Percentiles rank a stretch among this genome's conserved stretches.
Conservation (phyloP, 2,329 filamentous ascomycete genomes). For the Penicillium sp. region DNA sequence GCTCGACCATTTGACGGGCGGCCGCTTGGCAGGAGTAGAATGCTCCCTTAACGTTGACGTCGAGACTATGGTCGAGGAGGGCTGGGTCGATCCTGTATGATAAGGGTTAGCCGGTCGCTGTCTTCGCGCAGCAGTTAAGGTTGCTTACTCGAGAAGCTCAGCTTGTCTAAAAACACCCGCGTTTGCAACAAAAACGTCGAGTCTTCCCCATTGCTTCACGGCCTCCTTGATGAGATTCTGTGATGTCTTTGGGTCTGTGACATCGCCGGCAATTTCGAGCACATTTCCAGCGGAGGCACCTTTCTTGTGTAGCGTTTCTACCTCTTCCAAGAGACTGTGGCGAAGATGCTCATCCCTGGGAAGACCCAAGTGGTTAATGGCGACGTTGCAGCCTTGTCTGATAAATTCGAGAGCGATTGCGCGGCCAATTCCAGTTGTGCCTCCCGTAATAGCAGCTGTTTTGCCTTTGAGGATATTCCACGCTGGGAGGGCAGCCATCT, state of each 20-base stretch:
- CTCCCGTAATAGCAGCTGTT: constrained; percentile 84
- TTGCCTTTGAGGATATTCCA: constrained; percentile 68
- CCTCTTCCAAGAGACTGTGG: constrained; percentile 1
- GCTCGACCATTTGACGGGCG: constrained; percentile 79
- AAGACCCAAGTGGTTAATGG: constrained; percentile 75
- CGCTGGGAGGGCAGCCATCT: constrained; percentile 27
- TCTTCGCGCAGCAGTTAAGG: background rate
- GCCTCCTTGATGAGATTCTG: constrained; percentile 68
- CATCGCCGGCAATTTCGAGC: constrained; percentile 75
- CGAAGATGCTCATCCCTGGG: constrained; percentile 33
- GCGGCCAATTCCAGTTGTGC: constrained; percentile 82
- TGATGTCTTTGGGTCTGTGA: constrained; percentile 75
- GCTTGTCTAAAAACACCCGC: constrained; percentile 87
- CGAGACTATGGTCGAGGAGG: constrained; percentile 73
- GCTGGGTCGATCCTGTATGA: constrained; percentile 64
- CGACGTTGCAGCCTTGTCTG: constrained; percentile 75
- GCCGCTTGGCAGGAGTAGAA: constrained; percentile 88
- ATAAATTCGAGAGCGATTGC: constrained; percentile 80
- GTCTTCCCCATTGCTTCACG: constrained; percentile 58
- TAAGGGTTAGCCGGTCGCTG: background rate
- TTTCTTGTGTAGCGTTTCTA: constrained; percentile 19
- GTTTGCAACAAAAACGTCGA: constrained; percentile 85
- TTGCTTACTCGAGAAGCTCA: constrained; percentile 73
- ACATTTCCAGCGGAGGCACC: constrained; percentile 47
- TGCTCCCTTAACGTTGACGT: constrained; percentile 84